Percentiles rank a stretch among this genome's conserved stretches.
Conservation (phyloP, 345 rosid species). For the Trapa incisa region DNA sequence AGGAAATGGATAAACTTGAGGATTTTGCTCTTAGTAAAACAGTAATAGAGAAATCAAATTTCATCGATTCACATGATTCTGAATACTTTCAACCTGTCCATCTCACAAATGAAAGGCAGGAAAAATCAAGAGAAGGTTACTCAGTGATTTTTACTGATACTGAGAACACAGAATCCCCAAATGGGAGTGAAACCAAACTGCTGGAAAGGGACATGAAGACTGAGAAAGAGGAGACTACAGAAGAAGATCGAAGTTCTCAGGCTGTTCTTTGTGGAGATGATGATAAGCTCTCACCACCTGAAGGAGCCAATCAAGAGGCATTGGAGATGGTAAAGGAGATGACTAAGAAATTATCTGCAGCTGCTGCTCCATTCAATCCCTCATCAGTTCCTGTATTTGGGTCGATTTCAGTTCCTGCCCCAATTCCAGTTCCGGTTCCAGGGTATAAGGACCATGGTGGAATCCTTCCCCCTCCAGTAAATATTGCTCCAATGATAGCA, state of each 20-base stretch:
- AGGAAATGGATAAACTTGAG: neutral
- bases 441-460: slow-evolving; percentile 78
- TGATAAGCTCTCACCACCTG: slow-evolving; percentile 24
- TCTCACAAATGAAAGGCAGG: slow-evolving; percentile 9
- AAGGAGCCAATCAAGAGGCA: slow-evolving; percentile 54
- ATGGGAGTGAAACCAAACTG: slow-evolving; percentile 17
- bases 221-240: slow-evolving; percentile 20
- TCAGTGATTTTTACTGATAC: slow-evolving; percentile 10
- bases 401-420: slow-evolving; percentile 49
- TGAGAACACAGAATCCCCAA: slow-evolving; percentile 16
- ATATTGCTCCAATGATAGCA: slow-evolving; percentile 68
- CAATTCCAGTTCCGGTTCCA: slow-evolving; percentile 49
- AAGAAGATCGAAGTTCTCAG: slow-evolving; percentile 12
- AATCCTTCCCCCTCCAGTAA: slow-evolving; percentile 84
- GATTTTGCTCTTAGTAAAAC: neutral
- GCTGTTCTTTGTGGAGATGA: slow-evolving; percentile 14
- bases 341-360: slow-evolving; percentile 82
- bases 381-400: slow-evolving; percentile 67
- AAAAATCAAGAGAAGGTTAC: slow-evolving; percentile 17
- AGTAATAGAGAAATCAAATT: neutral
- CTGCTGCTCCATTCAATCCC: slow-evolving; percentile 94
- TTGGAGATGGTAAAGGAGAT: slow-evolving; percentile 54
- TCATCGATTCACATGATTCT: slow-evolving; percentile 1
- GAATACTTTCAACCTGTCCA: slow-evolving; percentile 12
- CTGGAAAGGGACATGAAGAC: slow-evolving; percentile 18